Base-by-base conservation (phyloP, 257 asterid genomes). In the Prunella vulgaris region DNA sequence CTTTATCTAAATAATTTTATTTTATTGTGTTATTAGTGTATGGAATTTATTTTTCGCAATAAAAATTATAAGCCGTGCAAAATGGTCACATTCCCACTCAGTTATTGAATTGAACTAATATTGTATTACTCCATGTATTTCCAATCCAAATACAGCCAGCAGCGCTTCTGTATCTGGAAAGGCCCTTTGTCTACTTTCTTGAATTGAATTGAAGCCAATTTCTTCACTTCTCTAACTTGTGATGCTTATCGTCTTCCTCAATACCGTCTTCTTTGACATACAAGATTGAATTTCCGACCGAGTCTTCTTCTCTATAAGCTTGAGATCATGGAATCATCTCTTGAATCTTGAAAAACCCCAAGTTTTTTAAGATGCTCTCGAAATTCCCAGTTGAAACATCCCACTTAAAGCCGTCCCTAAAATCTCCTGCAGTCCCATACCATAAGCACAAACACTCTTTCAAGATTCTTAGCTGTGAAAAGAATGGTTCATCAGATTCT, bases 391-490 rank as follows among this genome's bases (percentile, higher is more conserved):
- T 67, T 10, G 68, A 76, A 77, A 35, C 82, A n/a, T 51, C 78
- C 73, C 73, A 54, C 21, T 4, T 78, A n/a, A 66, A 75, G 62
- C 69, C 77, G 33, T 9, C 80, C 46, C 77, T 82, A 22, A 66
- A 76, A 58, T 74, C 70, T 58, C 48, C 79, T 30, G 44, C 67
- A 44, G 53, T 73, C 21, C 81, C 76, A 21, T 37, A 7, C 59
- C 76, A 53, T n/a, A 83, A 64, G 28, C 82, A 70, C 60, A 86
- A 69, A 21, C 74, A 35, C n/a, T 14, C 71, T 72, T 79, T 68
- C 75, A 88, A 70, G 81, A 66, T 82, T 82, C 68, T 80, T 37
- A 82, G 89, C 75, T 83, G 92, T 66, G 87, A 79, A 17, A 86
- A 84, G 68, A 81, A 64, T 72, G 79, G 76, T 22, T 64, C 87